phyloP scores from a whole-genome alignment of 139 green algal species.

The Volvox reticuliferus region DNA sequence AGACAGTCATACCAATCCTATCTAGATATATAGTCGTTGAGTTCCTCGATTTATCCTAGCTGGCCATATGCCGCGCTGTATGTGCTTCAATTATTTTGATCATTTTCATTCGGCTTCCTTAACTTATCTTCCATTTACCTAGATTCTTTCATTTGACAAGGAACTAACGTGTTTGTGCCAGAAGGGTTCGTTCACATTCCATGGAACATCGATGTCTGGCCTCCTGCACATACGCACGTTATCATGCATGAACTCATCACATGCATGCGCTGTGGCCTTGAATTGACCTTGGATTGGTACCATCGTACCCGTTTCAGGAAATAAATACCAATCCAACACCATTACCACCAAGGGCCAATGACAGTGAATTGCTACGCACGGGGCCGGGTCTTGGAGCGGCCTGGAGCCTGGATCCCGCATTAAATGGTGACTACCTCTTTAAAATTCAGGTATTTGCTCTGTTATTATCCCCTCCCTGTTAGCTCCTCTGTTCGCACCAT shows the following conservation, averaged over 20 bases:
- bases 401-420: not conserved
- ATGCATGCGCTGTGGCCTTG: not conserved
- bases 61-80: no score
- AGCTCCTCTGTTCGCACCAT: not conserved
- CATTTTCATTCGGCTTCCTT: no score
- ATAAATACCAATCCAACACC: not conserved
- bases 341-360: not conserved
- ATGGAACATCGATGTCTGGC: no score
- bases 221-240: not conserved
- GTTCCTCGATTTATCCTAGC: no score
- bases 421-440: slow-evolving; percentile 32
- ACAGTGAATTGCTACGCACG: not conserved
- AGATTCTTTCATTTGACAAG: not conserved
- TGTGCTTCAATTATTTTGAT: no score
- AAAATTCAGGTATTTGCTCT: not conserved
- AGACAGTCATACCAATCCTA: no score
- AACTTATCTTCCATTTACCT: not conserved
- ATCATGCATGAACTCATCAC: not conserved
- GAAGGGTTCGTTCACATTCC: no score
- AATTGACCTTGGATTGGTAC: not conserved
- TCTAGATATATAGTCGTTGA: no score
- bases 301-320: not conserved
- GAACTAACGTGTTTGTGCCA: no score
- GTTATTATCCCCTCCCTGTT: not conserved
- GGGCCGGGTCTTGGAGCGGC: not conserved